Evolutionary conservation across 2,329 filamentous ascomycete species (phyloP), one percentile per base, ranked within the genome.

Genomic region (Colletotrichum abscissum): DNA sequence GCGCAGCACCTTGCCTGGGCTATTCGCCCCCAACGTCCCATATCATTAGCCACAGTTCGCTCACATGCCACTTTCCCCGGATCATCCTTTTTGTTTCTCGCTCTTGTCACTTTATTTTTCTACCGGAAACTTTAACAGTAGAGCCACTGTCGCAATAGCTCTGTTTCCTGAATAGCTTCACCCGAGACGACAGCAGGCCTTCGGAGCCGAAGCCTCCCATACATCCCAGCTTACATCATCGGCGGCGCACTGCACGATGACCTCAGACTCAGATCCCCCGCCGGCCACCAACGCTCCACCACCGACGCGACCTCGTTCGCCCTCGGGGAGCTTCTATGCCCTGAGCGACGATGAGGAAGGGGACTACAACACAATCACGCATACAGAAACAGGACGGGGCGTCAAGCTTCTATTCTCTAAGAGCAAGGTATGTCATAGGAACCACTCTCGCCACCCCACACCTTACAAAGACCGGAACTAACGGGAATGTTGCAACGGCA

Each of bases 331-430:
- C 79, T 97, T 96, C 87, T 98, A 98, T 87, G 96, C 96, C 80
- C 88, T 98, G 88, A 98, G 94, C 83, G 97, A 99, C 86, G 95
- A 98, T 80, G 95, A 98, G 76, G 97, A 98, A 84, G 94, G 93
- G 77, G 97, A 94, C 57, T 99, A 99, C 85, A 94, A 97, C 81
- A 98, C 95, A 22, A 95, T 99, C 79, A 93, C 94, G 5, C 94
- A 97, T 80, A 90, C 91, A 4, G 90, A 90, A 76, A 91, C 91
- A 2, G 93, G 94, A 0, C 91, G 91, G 76, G 97, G 96, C 1
- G 97, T 99, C 58, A 99, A 98, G 84, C 87, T 99, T 38, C 87
- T 99, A 16, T 98, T 93, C 79, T 96, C 95, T 24, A 99, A 99
- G 86, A 98, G 95, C 92, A 99, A 98, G 89, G 94, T 94, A 78